Base-by-base conservation (phyloP, 1,284 basidiomycete species). In the Ganoderma leucocontextum region DNA sequence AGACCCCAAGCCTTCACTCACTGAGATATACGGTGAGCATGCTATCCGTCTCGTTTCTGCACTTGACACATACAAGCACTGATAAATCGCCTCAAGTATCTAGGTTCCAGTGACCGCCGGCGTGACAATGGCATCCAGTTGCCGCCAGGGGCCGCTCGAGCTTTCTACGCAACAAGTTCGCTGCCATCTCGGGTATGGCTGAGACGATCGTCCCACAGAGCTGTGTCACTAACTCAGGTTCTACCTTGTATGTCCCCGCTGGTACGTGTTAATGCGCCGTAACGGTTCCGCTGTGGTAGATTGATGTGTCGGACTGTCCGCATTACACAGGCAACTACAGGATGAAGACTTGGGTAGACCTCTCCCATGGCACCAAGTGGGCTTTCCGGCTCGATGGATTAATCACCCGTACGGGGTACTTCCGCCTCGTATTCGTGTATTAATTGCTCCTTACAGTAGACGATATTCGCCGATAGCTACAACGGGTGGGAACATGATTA, bases 331-430 rank as follows among this genome's bases (percentile, higher is more conserved):
- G 78, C 8, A 76, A 75, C 69, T 79, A 79, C 63, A 72, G 76
- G 60, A 78, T 79, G 75, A 62, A 73, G 61, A 79, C 78, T 7
- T 79, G 78, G 78, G 74, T 75, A 33, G 76, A 75, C 1, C 70
- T 80, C 60, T 76, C 74, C 52, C 73, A 70, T 7, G 79, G 73
- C 3, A 74, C 72, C 6, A 73, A 79, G 44, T 80, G 79, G 79
- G 79, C 79, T 1, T 77, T 80, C 71, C 75, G 77, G 47, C 70
- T 80, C 15, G 79, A 80, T 60, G 79, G 79, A 2, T 57, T 79
- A 4, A 80, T 80, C 60, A 79, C 77, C 12, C 76, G 78, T 15
- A 72, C 78, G 22, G 22, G 41, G 78, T 76, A 55, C 7, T 71
- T 63, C n/a, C n/a, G 17, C 25, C 22, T 41, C 42, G n/a, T 55